A percentile compares a stretch with the other conserved stretches of the same genome.
These are phyloP conservation scores for Didymella arachidicola DNA, from an alignment of 2,329 filamentous ascomycete genomes.

Conservation along the genomic window DNA sequence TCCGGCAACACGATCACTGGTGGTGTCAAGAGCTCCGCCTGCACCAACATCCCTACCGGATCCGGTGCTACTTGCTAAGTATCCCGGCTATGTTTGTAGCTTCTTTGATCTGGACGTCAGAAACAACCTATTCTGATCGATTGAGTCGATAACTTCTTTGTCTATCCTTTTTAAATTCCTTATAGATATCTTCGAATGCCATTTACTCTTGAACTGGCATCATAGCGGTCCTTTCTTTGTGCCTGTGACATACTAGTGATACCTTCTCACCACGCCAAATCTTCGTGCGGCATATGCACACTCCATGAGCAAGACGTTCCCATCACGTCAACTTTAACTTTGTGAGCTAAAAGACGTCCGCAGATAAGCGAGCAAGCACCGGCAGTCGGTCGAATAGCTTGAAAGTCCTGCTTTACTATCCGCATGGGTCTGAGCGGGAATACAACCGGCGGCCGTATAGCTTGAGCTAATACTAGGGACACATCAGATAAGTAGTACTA, in stretches of 20 bases:
- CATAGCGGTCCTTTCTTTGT: too few relatives aligned
- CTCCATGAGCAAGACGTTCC: not conserved
- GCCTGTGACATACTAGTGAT: not conserved
- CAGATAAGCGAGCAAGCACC: not conserved
- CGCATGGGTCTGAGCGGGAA: not conserved
- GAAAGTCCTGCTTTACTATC: not conserved
- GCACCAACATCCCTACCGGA: slow-evolving; percentile 43
- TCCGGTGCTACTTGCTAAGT: slow-evolving; percentile 47
- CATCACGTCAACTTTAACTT: not conserved
- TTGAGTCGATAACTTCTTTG: slow-evolving; percentile 11
- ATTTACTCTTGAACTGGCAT: slow-evolving; percentile 2
- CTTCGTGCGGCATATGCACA: too few relatives aligned
- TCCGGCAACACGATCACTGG: slow-evolving; percentile 51
- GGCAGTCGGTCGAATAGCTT: not conserved
- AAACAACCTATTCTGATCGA: slow-evolving; percentile 11
- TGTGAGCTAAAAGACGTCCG: not conserved
- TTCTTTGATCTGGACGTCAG: slow-evolving; percentile 5
- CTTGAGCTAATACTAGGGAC: too few relatives aligned
- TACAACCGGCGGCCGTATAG: not conserved
- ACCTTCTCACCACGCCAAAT: too few relatives aligned
- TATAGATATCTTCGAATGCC: slow-evolving; percentile 16
- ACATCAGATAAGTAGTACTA: too few relatives aligned
- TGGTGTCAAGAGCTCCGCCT: slow-evolving; percentile 49
- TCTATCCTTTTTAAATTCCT: slow-evolving; percentile 4
- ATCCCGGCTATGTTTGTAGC: not conserved